These are phyloP conservation scores for Leccinum disarticulatum DNA, from an alignment of 768 basidiomycete species.

Conservation along the genomic window DNA sequence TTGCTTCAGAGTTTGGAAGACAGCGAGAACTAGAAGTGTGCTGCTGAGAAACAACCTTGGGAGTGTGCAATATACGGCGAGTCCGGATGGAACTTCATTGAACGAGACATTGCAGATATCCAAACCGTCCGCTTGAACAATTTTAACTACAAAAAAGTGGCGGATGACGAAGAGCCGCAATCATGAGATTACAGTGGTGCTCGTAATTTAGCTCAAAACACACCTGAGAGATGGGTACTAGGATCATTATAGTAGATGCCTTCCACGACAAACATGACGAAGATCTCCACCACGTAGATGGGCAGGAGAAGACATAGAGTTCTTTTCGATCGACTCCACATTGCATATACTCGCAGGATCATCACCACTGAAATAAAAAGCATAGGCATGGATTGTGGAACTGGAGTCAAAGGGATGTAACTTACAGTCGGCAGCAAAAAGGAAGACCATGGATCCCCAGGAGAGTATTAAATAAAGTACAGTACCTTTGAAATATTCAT, in stretches of 20 bases:
- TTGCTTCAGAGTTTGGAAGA: not conserved
- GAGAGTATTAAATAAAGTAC: not conserved
- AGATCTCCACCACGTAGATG: not conserved
- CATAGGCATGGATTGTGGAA: not conserved
- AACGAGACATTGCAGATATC: not conserved
- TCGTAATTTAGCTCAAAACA: not conserved
- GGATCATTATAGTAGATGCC: constrained; percentile 9
- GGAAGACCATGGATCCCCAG: constrained; percentile 9
- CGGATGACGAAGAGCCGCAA: not conserved
- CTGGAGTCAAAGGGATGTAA: not conserved
- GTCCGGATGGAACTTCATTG: not conserved
- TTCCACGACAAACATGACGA: not conserved
- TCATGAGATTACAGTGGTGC: not conserved
- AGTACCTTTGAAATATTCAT: not conserved
- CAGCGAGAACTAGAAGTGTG: not conserved
- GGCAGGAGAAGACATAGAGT: constrained; percentile 6
- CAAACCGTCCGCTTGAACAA: not conserved
- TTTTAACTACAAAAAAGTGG: not conserved
- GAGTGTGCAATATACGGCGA: not conserved
- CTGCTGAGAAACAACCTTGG: constrained; percentile 1
- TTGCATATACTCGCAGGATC: constrained; percentile 14
- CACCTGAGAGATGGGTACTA: constrained; percentile 2
- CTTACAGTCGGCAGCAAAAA: constrained; percentile 14
- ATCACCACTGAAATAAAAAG: constrained; percentile 10
- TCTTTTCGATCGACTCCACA: constrained; percentile 10